Percentiles rank a stretch among this genome's conserved stretches.
These are phyloP conservation scores for Neurospora tetraspora DNA, from an alignment of 495 filamentous ascomycete species.

Conservation along the genomic window DNA sequence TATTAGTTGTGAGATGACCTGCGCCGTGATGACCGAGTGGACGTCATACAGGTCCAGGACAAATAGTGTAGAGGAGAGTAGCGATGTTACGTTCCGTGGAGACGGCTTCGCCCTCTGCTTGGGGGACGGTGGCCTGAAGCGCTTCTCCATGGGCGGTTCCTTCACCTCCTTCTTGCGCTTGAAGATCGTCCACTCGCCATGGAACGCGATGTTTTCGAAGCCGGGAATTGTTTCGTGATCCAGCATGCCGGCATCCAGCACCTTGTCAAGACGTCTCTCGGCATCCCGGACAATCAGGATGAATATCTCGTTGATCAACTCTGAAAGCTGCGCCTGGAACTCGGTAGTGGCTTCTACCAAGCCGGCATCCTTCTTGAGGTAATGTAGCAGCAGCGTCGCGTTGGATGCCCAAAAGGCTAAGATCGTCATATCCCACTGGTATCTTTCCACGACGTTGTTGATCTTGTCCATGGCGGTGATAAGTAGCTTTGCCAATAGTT, in stretches of 20 bases:
- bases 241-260: conserved; percentile 83
- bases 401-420: conserved; percentile 99
- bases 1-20: conserved; percentile 84
- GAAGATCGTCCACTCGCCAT: conserved; percentile 97
- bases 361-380: conserved; percentile 88
- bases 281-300: conserved; percentile 97
- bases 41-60: conserved; percentile 98
- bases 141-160: conserved; percentile 78
- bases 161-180: conserved; percentile 80
- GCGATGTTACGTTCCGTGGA: conserved; percentile 91
- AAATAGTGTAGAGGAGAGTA: conserved; percentile 93
- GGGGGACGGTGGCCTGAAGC: conserved; percentile 89
- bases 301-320: conserved; percentile 97
- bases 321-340: conserved; percentile 87
- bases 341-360: conserved; percentile 72
- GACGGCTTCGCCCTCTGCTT: conserved; percentile 84
- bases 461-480: conserved; percentile 90
- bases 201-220: conserved; percentile 91
- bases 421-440: conserved; percentile 99
- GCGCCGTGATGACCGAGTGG: conserved; percentile 89
- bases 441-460: conserved; percentile 82
- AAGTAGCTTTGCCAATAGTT: conserved; percentile 71
- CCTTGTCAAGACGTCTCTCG: conserved; percentile 95
- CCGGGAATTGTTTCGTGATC: conserved; percentile 98
- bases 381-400: conserved; percentile 87